These are phyloP conservation scores for Nigrograna mackinnonii DNA, from an alignment of 2,329 filamentous ascomycete species.

Conservation along the genomic window DNA sequence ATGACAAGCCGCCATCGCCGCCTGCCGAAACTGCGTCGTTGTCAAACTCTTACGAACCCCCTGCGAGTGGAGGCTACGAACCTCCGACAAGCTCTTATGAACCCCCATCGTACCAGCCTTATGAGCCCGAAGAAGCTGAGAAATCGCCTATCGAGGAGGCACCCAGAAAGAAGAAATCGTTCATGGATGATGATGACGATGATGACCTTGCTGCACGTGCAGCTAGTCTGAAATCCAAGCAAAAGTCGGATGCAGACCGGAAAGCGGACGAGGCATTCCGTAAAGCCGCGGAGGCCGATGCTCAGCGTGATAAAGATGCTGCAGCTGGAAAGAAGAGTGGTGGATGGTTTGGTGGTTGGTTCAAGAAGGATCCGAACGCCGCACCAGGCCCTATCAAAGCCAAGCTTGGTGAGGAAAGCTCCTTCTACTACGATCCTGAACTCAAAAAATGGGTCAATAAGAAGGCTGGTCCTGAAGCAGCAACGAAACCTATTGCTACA, in stretches of 20 bases:
- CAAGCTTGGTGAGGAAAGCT: conserved; percentile 91
- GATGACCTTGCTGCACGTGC: conserved; percentile 62
- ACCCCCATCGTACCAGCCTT: conserved; percentile 48
- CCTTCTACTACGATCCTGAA: conserved; percentile 93
- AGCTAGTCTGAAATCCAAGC: conserved; percentile 60
- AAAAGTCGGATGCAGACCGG: conserved; percentile 60
- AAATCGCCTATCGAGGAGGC: conserved; percentile 43
- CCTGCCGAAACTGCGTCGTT: conserved; percentile 9
- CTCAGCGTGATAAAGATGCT: conserved; percentile 57
- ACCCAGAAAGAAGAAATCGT: conserved; percentile 71
- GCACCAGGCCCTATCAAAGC: conserved; percentile 75
- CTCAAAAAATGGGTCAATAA: conserved; percentile 99
- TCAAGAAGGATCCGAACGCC: conserved; percentile 71
- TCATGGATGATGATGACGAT: conserved; percentile 83
- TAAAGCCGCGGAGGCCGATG: conserved; percentile 75
- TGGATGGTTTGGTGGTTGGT: conserved; percentile 87
- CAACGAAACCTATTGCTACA: conserved; percentile 60
- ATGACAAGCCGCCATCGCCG: conserved; percentile 15
- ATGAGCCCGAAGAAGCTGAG: conserved; percentile 55
- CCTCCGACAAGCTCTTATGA: conserved; percentile 37
- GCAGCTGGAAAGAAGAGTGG: conserved; percentile 55
- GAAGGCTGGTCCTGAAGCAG: conserved; percentile 71
- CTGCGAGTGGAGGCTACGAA: conserved; percentile 21
- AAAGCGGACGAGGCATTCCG: conserved; percentile 86
- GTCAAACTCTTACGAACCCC: conserved; percentile 11